Base-by-base conservation (phyloP, 2,329 filamentous ascomycete species). In the Fusarium tupiense region DNA sequence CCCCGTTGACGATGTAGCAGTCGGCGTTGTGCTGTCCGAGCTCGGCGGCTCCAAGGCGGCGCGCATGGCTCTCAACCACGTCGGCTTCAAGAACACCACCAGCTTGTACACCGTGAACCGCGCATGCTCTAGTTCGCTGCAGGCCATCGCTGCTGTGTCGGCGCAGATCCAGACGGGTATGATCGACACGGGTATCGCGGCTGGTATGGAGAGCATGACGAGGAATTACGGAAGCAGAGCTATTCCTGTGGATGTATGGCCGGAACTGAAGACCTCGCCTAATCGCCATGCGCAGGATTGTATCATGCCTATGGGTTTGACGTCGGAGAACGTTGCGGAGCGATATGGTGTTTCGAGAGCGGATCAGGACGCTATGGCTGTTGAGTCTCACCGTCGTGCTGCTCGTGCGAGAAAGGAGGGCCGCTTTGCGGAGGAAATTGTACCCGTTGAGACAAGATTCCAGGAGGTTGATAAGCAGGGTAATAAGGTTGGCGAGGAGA, bases 181-280 rank as follows among this genome's bases (percentile, higher is more conserved):
- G 76, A 92, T 96, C 59, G 89, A 91, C 71, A 86, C 88, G 1
- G 95, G 94, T 68, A 90, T 98, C 71, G 95, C 91, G 16, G 95
- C 93, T 5, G 95, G 95, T 37, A 98, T 97, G 93, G 95, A 98
- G 88, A 96, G 93, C 84, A 98, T 98, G 95, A 97, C 94, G 73
- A 86, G 92, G 74, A 98, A 98, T 84, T 98, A 98, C 83, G 95
- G 92, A 59, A 90, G 87, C 33, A 87, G 91, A 65, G 95, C 95
- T n/a, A 96, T 98, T 49, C 95, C 95, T 0, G 91, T 91, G 1
- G 90, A 94, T 72, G 83, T 94, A 17, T 98, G 94, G 94, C 91
- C 92, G 0, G 91, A 89, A 59, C 84, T 98, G 69, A 89, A 86
- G 77, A 88, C 92, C 3, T 91, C 88, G 8, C 83, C 84, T 3